phyloP scores from a whole-genome alignment of 2,329 filamentous ascomycete genomes.

The Metarhizium humberi region DNA sequence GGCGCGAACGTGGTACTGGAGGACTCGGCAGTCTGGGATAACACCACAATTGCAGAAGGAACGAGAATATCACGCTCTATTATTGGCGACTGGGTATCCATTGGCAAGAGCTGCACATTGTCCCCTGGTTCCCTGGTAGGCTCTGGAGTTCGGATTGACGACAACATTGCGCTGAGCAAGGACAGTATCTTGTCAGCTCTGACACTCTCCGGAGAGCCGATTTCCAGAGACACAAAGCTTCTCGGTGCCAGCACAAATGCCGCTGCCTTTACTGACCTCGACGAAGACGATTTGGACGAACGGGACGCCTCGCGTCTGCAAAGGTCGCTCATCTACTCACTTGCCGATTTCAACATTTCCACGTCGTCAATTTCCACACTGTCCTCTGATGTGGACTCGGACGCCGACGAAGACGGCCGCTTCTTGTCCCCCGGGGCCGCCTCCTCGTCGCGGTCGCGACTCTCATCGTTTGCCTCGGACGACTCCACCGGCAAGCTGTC shows the following conservation, averaged over 20 bases:
- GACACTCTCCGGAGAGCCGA: constrained; percentile 24
- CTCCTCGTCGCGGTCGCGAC: constrained; percentile 48
- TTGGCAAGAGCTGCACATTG: constrained; percentile 64
- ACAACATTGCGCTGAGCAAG: constrained; percentile 40
- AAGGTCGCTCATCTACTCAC: constrained; percentile 44
- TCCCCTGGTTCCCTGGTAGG: constrained; percentile 70
- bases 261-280: constrained; percentile 34
- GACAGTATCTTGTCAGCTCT: constrained; percentile 25
- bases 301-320: constrained; percentile 43
- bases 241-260: constrained; percentile 44
- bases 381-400: constrained; percentile 56
- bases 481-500: constrained; percentile 47
- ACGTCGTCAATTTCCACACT: constrained; percentile 48
- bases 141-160: constrained; percentile 63
- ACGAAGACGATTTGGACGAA: constrained; percentile 40
- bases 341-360: constrained; percentile 43
- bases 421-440: constrained; percentile 31
- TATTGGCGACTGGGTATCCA: constrained; percentile 59
- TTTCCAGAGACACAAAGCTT: constrained; percentile 31
- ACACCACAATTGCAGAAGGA: constrained; percentile 67
- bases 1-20: constrained; percentile 74
- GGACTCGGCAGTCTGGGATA: constrained; percentile 82
- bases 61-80: constrained; percentile 63
- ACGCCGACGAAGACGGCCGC: constrained; percentile 58
- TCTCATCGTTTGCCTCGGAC: constrained; percentile 65